Conservation (phyloP, 192 early-diverging fungal species). For the Backusella luteola region DNA sequence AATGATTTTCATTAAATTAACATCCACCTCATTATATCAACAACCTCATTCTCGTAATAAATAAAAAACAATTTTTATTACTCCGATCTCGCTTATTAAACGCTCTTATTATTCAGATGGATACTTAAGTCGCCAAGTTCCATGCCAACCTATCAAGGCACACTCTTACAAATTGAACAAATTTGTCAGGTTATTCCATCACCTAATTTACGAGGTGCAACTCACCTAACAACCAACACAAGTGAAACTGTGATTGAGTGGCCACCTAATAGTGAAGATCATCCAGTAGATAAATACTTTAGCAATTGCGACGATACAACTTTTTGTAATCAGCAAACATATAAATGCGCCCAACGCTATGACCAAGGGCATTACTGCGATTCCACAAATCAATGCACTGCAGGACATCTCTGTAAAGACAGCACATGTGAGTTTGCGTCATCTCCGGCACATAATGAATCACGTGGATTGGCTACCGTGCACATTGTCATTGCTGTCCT, state of each 20-base stretch:
- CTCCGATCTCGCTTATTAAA: background rate
- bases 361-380: background rate
- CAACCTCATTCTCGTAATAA: background rate
- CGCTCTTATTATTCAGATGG: background rate
- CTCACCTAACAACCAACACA: background rate
- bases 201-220: background rate
- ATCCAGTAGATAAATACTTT: background rate
- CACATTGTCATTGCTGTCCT: background rate
- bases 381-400: background rate
- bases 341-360: background rate
- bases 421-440: slow-evolving; percentile 3
- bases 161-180: background rate
- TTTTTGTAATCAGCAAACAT: background rate
- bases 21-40: background rate
- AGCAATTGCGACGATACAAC: background rate
- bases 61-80: background rate
- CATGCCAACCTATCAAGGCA: background rate
- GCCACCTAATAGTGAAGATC: background rate
- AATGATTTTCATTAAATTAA: background rate
- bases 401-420: background rate
- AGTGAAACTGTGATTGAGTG: background rate
- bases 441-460: background rate
- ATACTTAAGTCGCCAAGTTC: background rate
- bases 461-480: background rate
- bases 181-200: background rate